Base-by-base conservation (phyloP, 768 basidiomycete species). In the Trametes punicea region DNA sequence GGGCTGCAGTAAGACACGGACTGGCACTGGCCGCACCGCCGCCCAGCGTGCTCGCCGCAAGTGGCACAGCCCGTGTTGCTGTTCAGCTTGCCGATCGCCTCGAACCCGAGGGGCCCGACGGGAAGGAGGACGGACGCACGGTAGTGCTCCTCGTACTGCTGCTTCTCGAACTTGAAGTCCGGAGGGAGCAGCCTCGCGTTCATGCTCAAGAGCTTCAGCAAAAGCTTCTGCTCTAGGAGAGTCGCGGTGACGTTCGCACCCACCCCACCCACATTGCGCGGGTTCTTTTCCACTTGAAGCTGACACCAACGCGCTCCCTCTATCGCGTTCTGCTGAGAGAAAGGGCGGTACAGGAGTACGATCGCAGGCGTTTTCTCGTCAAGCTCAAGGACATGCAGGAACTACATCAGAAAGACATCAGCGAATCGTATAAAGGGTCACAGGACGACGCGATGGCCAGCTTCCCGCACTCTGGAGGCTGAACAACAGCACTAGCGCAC, bases 11-110 rank as follows among this genome's bases (percentile, higher is more conserved):
- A 77, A 5, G 67, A 59, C 10, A 69, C 70, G 0, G 67, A 66
- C 21, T 70, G 61, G 46, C 76, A 77, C 38, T 67, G 68, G 2
- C 65, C 42, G 53, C 77, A 79, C 25, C 69, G 63, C 36, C 65
- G 71, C 26, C 59, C 60, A 6, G 64, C 68, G 46, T 60, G 68
- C 44, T 71, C 68, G 1, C 76, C 75, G 51, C 76, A 79, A 0
- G 76, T 61, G 18, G 67, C 70, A 49, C 76, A 77, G 3, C 75
- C 75, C 31, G 62, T 26, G 21, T 68, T 67, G 36, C 57, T 64
- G 20, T 66, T 73, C 10, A 77, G 62, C 47, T 66, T 71, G 2
- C 72, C 75, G 25, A 76, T 51, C n/a, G 72, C 72, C n/a, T 66
- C 64, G 66, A 71, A 70, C 26, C 50, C 63, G 13, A 76, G 57